Conservation (phyloP, 1,284 basidiomycete genomes). For the Trichosporon sp. region DNA sequence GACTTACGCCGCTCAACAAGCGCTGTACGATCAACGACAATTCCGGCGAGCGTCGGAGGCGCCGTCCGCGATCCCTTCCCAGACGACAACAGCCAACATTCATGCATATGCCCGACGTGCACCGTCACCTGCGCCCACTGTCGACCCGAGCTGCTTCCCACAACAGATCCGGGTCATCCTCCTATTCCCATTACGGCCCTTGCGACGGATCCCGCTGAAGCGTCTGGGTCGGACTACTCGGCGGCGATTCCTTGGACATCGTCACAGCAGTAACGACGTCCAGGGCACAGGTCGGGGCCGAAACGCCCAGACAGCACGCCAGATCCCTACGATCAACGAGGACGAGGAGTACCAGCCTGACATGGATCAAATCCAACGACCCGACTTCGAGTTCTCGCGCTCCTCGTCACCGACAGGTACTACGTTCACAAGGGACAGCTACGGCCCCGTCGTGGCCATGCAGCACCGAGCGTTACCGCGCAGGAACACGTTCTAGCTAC, state of each 20-base stretch:
- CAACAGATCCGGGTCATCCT: constrained; percentile 18
- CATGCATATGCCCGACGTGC: constrained; percentile 8
- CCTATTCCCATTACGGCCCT: constrained; percentile 3
- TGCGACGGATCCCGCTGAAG: background rate
- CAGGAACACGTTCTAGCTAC: constrained; percentile 4
- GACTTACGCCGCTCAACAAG: constrained; percentile 3
- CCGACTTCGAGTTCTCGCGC: constrained; percentile 12
- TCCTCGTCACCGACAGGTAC: constrained; percentile 3
- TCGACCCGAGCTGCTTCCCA: constrained; percentile 13
- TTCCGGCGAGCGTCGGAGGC: background rate
- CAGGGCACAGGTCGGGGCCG: background rate
- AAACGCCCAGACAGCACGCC: background rate
- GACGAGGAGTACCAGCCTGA: constrained; percentile 13
- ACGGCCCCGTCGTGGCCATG: constrained; percentile 15
- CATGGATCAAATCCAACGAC: background rate
- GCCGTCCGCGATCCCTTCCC: background rate
- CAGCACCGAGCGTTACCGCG: constrained; percentile 9
- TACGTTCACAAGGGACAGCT: constrained; percentile 12
- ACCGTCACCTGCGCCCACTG: background rate
- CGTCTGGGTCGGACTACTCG: background rate
- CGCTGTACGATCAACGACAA: background rate
- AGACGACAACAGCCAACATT: constrained; percentile 9
- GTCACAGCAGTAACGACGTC: constrained; percentile 10
- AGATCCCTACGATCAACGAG: constrained; percentile 8
- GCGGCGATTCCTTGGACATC: constrained; percentile 16